These are phyloP conservation scores for Eutypa lata DNA, from an alignment of 2,329 filamentous ascomycete species.

Conservation along the genomic window DNA sequence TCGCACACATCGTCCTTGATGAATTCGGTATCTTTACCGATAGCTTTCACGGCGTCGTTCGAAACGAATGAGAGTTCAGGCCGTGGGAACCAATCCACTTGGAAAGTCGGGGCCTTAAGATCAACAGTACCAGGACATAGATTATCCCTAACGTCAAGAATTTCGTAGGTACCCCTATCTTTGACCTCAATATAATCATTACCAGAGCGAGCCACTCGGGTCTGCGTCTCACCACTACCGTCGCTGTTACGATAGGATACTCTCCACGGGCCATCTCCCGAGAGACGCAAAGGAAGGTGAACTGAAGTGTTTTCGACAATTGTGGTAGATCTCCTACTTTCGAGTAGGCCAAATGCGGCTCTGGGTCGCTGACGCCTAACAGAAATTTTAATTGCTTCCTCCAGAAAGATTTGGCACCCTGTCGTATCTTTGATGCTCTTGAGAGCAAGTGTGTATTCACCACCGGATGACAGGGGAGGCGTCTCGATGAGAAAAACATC, in stretches of 20 bases:
- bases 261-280: slow-evolving; percentile 81
- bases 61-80: slow-evolving; percentile 68
- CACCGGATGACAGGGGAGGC: slow-evolving; percentile 70
- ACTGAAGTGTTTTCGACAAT: slow-evolving; percentile 74
- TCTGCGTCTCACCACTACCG: slow-evolving; percentile 36
- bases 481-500: slow-evolving; percentile 71
- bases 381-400: slow-evolving; percentile 79
- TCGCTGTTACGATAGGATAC: slow-evolving; percentile 72
- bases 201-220: slow-evolving; percentile 32
- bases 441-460: slow-evolving; percentile 84
- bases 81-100: slow-evolving; percentile 80
- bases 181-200: slow-evolving; percentile 70
- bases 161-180: slow-evolving; percentile 72
- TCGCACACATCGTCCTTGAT: slow-evolving; percentile 85
- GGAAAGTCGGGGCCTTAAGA: slow-evolving; percentile 67
- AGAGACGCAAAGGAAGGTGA: slow-evolving; percentile 76
- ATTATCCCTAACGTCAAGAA: slow-evolving; percentile 72
- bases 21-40: slow-evolving; percentile 51
- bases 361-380: slow-evolving; percentile 87
- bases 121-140: slow-evolving; percentile 83
- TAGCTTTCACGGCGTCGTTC: slow-evolving; percentile 54
- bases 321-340: slow-evolving; percentile 71
- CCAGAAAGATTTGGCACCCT: slow-evolving; percentile 80
- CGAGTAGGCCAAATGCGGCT: slow-evolving; percentile 79
- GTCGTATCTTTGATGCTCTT: slow-evolving; percentile 83